Conservation (phyloP, 257 asterid species). For the Solanum phureja region DNA sequence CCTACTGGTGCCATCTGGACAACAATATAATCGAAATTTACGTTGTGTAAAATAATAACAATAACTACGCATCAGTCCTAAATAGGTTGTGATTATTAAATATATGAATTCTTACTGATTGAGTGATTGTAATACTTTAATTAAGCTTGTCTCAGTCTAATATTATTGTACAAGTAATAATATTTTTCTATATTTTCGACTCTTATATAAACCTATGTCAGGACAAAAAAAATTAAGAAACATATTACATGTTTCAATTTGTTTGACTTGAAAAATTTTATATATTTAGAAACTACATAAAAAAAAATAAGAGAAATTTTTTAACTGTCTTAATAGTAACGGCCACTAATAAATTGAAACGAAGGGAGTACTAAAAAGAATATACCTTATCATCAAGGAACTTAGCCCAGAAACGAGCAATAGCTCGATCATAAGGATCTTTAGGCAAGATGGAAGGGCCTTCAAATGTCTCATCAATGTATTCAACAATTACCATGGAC, state of each 20-base stretch:
- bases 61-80: not conserved
- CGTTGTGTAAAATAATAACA: accelerated
- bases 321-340: too few relatives aligned
- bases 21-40: not conserved
- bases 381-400: not conserved
- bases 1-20: not conserved
- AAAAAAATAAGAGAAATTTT: too few relatives aligned
- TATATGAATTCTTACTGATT: not conserved
- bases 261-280: too few relatives aligned
- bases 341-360: not conserved
- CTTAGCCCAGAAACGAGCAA: not conserved
- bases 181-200: too few relatives aligned
- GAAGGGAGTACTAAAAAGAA: not conserved
- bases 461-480: not conserved
- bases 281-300: too few relatives aligned
- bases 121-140: not conserved
- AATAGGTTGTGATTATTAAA: not conserved
- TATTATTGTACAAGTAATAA: not conserved
- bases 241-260: accelerated
- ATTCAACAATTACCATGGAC: not conserved
- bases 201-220: too few relatives aligned
- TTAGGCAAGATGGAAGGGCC: not conserved
- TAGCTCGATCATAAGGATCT: not conserved
- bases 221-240: too few relatives aligned
- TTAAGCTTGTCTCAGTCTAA: not conserved